These are phyloP conservation scores for Tuber aestivum DNA, from an alignment of 495 filamentous ascomycete genomes.

Conservation along the genomic window DNA sequence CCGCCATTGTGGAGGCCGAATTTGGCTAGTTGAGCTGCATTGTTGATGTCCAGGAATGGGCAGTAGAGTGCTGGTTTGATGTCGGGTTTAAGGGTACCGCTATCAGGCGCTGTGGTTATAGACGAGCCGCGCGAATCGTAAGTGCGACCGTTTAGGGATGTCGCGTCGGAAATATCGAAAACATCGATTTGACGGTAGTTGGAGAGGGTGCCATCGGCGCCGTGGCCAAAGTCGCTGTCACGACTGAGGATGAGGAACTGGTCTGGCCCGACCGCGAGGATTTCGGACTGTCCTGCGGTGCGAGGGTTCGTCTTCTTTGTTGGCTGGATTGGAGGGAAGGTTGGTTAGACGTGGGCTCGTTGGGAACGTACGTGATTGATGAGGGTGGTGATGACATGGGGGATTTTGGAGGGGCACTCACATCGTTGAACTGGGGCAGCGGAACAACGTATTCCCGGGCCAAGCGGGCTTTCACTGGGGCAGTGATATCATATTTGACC, in stretches of 20 bases:
- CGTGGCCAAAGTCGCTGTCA: conserved; percentile 59
- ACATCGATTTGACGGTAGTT: conserved; percentile 70
- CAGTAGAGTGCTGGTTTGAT: conserved; percentile 64
- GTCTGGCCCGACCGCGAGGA: conserved; percentile 57
- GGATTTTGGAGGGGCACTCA: conserved; percentile 24
- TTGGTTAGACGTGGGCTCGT: conserved; percentile 22
- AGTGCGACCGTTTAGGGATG: conserved; percentile 55
- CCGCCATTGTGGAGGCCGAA: conserved; percentile 69
- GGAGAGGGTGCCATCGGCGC: conserved; percentile 50
- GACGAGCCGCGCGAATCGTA: conserved; percentile 49
- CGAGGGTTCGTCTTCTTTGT: conserved; percentile 45
- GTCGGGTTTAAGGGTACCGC: conserved; percentile 52
- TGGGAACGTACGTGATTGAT: background rate
- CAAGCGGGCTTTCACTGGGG: conserved; percentile 45
- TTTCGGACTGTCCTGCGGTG: conserved; percentile 67
- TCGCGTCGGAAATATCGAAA: conserved; percentile 60
- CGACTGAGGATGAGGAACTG: conserved; percentile 67
- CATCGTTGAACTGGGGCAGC: conserved; percentile 55
- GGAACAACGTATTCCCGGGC: conserved; percentile 63
- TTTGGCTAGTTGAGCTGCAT: conserved; percentile 59
- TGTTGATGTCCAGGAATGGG: conserved; percentile 66
- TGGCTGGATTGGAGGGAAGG: conserved; percentile 15
- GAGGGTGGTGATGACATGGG: conserved; percentile 27
- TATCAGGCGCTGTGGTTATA: conserved; percentile 42
- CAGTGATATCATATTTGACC: conserved; percentile 58